phyloP scores from a whole-genome alignment of 1,139 yeast species.

The Blastobotrys apis region DNA sequence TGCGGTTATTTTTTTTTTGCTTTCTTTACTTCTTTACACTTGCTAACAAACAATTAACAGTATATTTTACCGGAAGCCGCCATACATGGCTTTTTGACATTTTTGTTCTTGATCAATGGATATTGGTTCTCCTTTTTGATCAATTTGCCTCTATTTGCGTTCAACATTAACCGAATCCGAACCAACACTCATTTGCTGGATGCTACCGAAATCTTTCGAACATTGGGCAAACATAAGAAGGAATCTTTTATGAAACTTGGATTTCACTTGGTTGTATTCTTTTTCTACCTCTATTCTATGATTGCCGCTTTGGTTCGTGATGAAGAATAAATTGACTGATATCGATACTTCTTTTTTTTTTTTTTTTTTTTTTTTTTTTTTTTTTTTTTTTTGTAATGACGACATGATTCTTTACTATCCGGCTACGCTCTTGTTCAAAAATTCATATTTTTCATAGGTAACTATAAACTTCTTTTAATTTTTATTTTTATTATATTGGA shows the following conservation, averaged over 20 bases:
- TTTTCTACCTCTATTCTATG: constrained; percentile 94
- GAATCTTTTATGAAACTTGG: constrained; percentile 89
- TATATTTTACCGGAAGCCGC: constrained; percentile 90
- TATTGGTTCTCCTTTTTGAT: constrained; percentile 88
- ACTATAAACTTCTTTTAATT: too few species aligned
- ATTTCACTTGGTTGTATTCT: constrained; percentile 86
- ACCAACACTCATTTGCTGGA: constrained; percentile 72
- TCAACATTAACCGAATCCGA: constrained; percentile 26
- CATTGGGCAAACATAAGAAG: constrained; percentile 86
- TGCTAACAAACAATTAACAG: constrained; percentile 16
- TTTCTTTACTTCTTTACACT: too few species aligned
- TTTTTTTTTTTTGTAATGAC: neutral
- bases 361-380: neutral
- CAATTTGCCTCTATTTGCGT: constrained; percentile 82
- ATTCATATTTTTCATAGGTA: neutral
- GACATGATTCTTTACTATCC: neutral
- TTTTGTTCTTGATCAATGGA: constrained; percentile 76
- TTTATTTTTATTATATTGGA: neutral
- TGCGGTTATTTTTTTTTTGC: too few species aligned
- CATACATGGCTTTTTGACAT: constrained; percentile 69
- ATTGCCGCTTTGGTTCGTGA: constrained; percentile 88
- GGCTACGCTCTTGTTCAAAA: neutral
- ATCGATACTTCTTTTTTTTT: neutral
- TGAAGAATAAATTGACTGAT: constrained; percentile 22
- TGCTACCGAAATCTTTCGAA: constrained; percentile 97